Conservation (phyloP, 1,284 basidiomycete species). For the Pascua guehoae region DNA sequence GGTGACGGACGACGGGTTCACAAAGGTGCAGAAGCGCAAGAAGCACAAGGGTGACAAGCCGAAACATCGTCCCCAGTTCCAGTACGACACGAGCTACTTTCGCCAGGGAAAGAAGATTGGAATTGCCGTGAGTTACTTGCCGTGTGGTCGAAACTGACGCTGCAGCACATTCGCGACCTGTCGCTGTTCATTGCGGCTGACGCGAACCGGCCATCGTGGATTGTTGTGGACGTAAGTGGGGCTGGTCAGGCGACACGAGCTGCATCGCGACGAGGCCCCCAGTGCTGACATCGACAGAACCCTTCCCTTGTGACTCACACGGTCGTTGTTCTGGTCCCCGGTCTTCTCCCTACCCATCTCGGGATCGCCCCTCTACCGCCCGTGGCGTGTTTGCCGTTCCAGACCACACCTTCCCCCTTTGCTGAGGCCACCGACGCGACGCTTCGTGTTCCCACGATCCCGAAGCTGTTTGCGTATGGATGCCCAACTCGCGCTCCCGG, state of each 20-base stretch:
- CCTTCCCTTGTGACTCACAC: constrained; percentile 67
- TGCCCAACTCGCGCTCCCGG: constrained; percentile 87
- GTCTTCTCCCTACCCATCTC: constrained; percentile 67
- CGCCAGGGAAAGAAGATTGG: constrained; percentile 65
- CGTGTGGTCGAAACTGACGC: constrained; percentile 5
- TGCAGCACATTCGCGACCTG: constrained; percentile 77
- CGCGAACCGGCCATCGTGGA: constrained; percentile 73
- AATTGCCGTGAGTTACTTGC: constrained; percentile 60
- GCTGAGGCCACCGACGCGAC: constrained; percentile 31
- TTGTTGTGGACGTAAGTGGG: constrained; percentile 66
- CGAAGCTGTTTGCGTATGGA: constrained; percentile 80
- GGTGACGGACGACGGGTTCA: constrained; percentile 56
- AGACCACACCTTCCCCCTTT: constrained; percentile 55
- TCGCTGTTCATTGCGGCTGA: constrained; percentile 76
- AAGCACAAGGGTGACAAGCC: constrained; percentile 65
- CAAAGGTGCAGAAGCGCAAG: constrained; percentile 68
- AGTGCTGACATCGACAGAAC: constrained; percentile 55
- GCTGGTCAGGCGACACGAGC: no score
- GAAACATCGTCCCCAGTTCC: constrained; percentile 63
- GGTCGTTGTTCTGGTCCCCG: constrained; percentile 73
- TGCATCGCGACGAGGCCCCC: no score
- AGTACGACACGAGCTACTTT: constrained; percentile 73
- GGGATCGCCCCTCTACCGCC: constrained; percentile 58
- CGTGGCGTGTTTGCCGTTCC: constrained; percentile 57
- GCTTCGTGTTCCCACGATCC: constrained; percentile 64